Conservation (phyloP, 768 basidiomycete species). For the Amanita rimosa region DNA sequence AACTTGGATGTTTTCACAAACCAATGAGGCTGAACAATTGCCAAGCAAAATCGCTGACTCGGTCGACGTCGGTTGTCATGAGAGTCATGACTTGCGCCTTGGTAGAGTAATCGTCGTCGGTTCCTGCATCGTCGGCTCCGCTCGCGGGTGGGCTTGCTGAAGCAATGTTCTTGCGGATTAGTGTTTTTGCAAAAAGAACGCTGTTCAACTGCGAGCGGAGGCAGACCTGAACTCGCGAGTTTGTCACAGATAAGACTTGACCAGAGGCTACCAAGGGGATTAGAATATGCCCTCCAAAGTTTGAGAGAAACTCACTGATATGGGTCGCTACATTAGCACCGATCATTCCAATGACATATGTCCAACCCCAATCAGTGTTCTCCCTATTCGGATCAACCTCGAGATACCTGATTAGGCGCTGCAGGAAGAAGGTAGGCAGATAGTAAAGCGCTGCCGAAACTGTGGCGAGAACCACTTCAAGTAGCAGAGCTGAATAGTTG, state of each 20-base stretch:
- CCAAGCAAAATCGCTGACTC: constrained; percentile 78
- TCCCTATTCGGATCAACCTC: constrained; percentile 49
- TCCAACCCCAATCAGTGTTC: constrained; percentile 63
- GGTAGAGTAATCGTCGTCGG: constrained; percentile 47
- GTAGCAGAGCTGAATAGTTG: constrained; percentile 31
- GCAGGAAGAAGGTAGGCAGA: constrained; percentile 48
- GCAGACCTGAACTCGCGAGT: constrained; percentile 58
- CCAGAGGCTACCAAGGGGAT: constrained; percentile 33
- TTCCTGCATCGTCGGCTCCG: constrained; percentile 17
- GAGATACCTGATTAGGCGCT: constrained; percentile 48
- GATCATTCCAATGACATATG: constrained; percentile 33
- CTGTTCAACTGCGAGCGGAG: constrained; percentile 72
- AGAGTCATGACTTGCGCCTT: constrained; percentile 87
- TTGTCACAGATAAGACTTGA: constrained; percentile 63
- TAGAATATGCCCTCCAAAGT: background rate
- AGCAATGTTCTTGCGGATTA: constrained; percentile 76
- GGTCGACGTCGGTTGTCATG: constrained; percentile 91
- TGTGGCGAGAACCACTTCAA: constrained; percentile 39
- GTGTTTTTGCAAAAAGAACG: constrained; percentile 76
- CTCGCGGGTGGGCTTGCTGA: constrained; percentile 31
- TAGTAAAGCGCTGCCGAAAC: constrained; percentile 57
- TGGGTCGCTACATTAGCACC: constrained; percentile 20
- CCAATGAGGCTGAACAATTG: constrained; percentile 69
- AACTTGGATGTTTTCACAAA: constrained; percentile 16
- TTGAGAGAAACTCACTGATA: constrained; percentile 17